Base-by-base conservation (phyloP, 305 asterid species). In the Fraxinus sp. region DNA sequence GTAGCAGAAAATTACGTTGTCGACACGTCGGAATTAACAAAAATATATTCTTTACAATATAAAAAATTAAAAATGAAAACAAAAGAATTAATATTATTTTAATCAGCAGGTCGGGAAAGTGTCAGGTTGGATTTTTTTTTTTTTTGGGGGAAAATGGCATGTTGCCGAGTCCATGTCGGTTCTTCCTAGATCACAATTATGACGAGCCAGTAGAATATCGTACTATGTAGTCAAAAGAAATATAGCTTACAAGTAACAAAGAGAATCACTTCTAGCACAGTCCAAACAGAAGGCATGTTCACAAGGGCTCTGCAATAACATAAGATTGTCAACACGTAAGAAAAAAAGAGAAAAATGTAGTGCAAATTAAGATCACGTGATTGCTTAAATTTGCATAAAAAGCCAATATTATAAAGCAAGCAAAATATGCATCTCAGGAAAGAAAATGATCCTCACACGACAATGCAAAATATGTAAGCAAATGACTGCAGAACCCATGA, bases 201-300 rank as follows among this genome's bases (percentile, higher is more conserved):
- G 64, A 52, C 9, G 24, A 0, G 5, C 72, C 14, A 9, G 72
- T 24, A 64, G n/a, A 64, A 64, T 64, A 64, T 64, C 14, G 14
- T 68, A 30, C 9, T 68, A 68, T 1, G 5, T 26, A 2, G 39
- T 68, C 28, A 68, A 77, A 83, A 71, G 20, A 64, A 36, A 46
- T 75, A 79, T 75, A 79, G 4, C 97, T 91, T 96, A 95, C 99
- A 97, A 93, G 89, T 90, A 90, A 86, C 99, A 97, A 62, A 95
- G 91, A 77, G 98, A 92, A 83, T 95, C 97, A 77, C 92, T 95
- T 88, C 98, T 88, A 32, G 98, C 93, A 86, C 98, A 95, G 87
- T 95, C 99, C 95, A 97, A 86, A 88, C 98, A 95, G 91, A 95
- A 92, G 72, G 91, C 92, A 88, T 97, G 99, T 80, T 93, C 97